A percentile compares a stretch with the other conserved stretches of the same genome.
Evolutionary conservation across 345 rosid genomes (phyloP).

Genomic region (Brassica juncea): DNA sequence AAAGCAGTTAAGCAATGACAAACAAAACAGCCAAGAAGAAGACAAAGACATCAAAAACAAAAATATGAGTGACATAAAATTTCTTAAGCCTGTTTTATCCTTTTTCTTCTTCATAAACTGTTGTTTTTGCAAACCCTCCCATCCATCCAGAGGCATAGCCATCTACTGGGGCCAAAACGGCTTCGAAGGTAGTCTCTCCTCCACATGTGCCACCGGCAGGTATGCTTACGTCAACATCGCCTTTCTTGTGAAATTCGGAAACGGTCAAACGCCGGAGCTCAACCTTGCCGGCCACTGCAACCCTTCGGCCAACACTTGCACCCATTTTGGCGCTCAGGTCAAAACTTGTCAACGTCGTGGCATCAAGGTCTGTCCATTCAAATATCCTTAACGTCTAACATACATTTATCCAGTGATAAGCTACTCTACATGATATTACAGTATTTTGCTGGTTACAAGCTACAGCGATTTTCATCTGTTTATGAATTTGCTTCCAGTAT

Average conservation of each 20-base stretch:
- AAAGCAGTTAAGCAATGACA: slow-evolving; percentile 3
- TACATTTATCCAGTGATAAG: neutral
- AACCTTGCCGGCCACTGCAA: slow-evolving; percentile 68
- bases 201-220: slow-evolving; percentile 51
- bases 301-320: slow-evolving; percentile 47
- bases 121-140: slow-evolving; percentile 18
- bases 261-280: slow-evolving; percentile 47
- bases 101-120: slow-evolving; percentile 24
- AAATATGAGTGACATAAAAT: slow-evolving; percentile 15
- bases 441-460: neutral
- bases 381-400: neutral
- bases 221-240: slow-evolving; percentile 55
- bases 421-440: neutral
- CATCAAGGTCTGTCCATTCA: slow-evolving; percentile 42
- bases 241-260: slow-evolving; percentile 58
- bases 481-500: neutral
- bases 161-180: slow-evolving; percentile 64
- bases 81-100: neutral
- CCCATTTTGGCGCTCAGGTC: slow-evolving; percentile 40
- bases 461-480: neutral
- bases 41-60: slow-evolving; percentile 1
- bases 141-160: slow-evolving; percentile 32
- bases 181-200: slow-evolving; percentile 51
- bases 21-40: slow-evolving; percentile 23
- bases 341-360: slow-evolving; percentile 49